Conservation (phyloP, 2,329 filamentous ascomycete genomes). For the Capronia coronata region DNA sequence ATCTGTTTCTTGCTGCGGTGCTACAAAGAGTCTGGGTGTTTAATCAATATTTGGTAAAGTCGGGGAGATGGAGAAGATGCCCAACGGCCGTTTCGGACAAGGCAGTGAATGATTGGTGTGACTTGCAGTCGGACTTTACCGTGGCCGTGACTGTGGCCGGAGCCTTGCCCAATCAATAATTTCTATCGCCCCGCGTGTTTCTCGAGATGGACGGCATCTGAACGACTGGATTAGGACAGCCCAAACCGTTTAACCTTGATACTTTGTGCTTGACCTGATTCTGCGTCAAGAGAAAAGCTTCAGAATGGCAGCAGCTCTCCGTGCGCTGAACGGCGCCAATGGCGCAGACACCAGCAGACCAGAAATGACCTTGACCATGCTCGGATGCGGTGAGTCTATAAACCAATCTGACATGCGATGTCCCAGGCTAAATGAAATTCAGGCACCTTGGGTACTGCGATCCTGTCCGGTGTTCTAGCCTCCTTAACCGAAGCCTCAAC, state of each 20-base stretch:
- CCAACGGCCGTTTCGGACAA: neutral
- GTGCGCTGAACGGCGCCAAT: slow-evolving; percentile 15
- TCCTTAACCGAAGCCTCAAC: slow-evolving; percentile 49
- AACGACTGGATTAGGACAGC: too few species aligned
- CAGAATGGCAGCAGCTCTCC: slow-evolving; percentile 15
- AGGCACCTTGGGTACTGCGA: slow-evolving; percentile 82
- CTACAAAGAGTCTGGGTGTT: neutral
- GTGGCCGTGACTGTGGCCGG: neutral
- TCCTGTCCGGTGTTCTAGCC: slow-evolving; percentile 70
- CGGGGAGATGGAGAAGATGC: neutral
- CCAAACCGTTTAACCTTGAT: too few species aligned
- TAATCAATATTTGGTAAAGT: neutral
- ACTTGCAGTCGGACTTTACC: slow-evolving; percentile 17
- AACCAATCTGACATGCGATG: neutral
- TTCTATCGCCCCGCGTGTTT: slow-evolving; percentile 7
- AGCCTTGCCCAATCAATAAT: slow-evolving; percentile 2
- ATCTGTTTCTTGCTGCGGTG: neutral
- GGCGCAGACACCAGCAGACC: slow-evolving; percentile 5
- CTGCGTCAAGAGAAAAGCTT: too few species aligned
- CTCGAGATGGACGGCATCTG: too few species aligned
- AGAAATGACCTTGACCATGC: slow-evolving; percentile 60
- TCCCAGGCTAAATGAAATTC: slow-evolving; percentile 11
- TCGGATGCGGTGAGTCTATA: slow-evolving; percentile 65
- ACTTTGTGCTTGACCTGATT: too few species aligned
- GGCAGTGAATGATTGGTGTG: slow-evolving; percentile 13